Evolutionary conservation across 352 stramenopile species (phyloP), one percentile per base, ranked within the genome.

Genomic region (Phytopythium boreale): DNA sequence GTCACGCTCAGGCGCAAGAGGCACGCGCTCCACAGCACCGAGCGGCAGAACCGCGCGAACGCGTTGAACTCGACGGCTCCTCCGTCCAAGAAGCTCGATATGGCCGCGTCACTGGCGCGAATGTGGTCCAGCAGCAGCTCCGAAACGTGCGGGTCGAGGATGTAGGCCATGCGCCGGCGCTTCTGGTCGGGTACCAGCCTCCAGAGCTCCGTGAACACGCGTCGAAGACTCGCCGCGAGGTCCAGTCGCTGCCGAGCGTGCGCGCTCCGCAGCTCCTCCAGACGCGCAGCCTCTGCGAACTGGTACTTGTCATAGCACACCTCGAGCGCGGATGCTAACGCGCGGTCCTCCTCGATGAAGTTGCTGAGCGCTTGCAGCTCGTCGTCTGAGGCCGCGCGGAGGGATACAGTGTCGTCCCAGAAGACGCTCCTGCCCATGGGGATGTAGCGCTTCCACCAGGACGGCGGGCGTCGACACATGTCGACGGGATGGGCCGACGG

Each of bases 221-320:
- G 61, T 4, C 67, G 51, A 14, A 92, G 70, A 39, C 68, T 86
- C n/a, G 24, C 57, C 9, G 67, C 14, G 17, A 89, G 56, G 49
- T 87, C 81, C 44, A 87, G 58, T 4, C 65, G 68, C 55, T 76
- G 69, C 17, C 70, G 68, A 17, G 59, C 51, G 51, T 79, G 75
- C 34, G 65, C 72, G 56, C 80, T 92, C 6, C 81, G 81, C 11
- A 93, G 65, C 47, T 92, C 82, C 29, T 81, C 82, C 73, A 92
- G 82, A 15, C 85, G 79, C n/a, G 78, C 79, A 0, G 81, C 87
- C 61, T 93, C 85, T 8, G 83, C 80, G 58, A 92, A 91, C 49
- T 88, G 73, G 61, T 92, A 82, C 59, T 91, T 88, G 27, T 89
- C 83, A 51, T 92, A 93, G 11, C 90, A 81, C 0, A 87, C 72